Base-by-base conservation (phyloP, 164 flowering plant genomes). In the Euptelea pleiosperma region DNA sequence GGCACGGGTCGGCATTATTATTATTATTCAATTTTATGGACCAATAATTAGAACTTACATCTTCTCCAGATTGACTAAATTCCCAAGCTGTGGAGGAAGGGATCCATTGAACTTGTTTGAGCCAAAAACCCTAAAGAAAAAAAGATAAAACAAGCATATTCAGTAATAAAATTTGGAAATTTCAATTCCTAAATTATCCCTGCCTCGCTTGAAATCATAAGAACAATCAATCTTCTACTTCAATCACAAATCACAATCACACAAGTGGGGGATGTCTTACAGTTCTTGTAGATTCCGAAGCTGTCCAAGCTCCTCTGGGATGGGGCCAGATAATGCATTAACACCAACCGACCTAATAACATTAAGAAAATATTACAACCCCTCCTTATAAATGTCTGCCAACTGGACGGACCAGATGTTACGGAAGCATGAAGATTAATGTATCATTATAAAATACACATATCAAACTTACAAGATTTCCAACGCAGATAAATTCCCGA, bases 261-360 rank as follows among this genome's bases (percentile, higher is more conserved):
- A n/a, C n/a, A n/a, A 16, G 15, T 7, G n/a, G 28, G 50, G 35
- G 3, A 41, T 15, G 18, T 42, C 78, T 56, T 75, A 86, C 89
- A 86, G 40, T 28, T 52, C 35, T 57, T 29, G 53, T 47, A 86
- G 59, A 21, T 75, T 70, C 11, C 78, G 73, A 36, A 87, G 81
- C 37, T 61, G 35, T 41, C 92, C 96, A 28, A 88, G 64, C 54
- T 77, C 81, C 52, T 53, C 61, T n/a, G 81, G 81, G 18, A 77
- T 50, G 24, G 67, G 21, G 42, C 81, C 81, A 10, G 76, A 71
- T 29, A 77, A 63, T 26, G 74, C 70, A 72, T 77, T 77, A 29
- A 58, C 62, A 28, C 76, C 81, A 22, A 77, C 15, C 29, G 33
- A 54, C 63, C 81, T 77, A 43, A 28, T 58, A 22, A 21, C 6